Conservation (phyloP, 208 protist species). For the Acanthamoeba polyphaga region DNA sequence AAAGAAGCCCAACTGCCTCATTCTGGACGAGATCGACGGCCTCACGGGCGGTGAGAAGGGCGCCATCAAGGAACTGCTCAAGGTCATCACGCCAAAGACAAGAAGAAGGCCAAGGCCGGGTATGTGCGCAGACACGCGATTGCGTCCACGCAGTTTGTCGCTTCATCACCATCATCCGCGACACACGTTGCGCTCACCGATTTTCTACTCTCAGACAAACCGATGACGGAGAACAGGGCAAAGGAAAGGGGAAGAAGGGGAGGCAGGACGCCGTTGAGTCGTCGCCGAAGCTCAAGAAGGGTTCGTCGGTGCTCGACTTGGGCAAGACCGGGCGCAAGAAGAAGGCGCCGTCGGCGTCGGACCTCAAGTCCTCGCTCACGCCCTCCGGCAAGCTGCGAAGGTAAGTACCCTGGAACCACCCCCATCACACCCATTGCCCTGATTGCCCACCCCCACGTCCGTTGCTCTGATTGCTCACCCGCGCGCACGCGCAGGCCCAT, state of each 20-base stretch:
- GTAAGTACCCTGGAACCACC: neutral
- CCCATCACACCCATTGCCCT: too few species aligned
- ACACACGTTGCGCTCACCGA: neutral
- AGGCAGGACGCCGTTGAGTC: neutral
- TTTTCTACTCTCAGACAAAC: neutral
- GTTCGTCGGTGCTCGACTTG: neutral
- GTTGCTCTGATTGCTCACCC: neutral
- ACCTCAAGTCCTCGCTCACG: neutral
- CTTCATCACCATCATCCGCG: neutral
- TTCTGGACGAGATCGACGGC: constrained; percentile 65
- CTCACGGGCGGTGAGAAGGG: constrained; percentile 58
- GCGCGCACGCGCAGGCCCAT: neutral
- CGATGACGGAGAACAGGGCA: neutral
- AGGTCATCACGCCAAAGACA: constrained; percentile 62
- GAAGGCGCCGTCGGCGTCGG: neutral
- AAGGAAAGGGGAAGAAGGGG: constrained; percentile 20
- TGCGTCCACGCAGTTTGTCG: neutral
- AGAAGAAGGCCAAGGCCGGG: constrained; percentile 33
- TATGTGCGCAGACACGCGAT: neutral
- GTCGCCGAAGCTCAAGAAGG: constrained; percentile 21
- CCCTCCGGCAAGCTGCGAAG: constrained; percentile 21
- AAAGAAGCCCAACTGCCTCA: constrained; percentile 67
- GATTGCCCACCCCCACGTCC: too few species aligned
- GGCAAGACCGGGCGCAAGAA: constrained; percentile 1
- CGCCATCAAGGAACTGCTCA: constrained; percentile 56